Base-by-base conservation (phyloP, 768 basidiomycete species). In the Boletus coccyginus region DNA sequence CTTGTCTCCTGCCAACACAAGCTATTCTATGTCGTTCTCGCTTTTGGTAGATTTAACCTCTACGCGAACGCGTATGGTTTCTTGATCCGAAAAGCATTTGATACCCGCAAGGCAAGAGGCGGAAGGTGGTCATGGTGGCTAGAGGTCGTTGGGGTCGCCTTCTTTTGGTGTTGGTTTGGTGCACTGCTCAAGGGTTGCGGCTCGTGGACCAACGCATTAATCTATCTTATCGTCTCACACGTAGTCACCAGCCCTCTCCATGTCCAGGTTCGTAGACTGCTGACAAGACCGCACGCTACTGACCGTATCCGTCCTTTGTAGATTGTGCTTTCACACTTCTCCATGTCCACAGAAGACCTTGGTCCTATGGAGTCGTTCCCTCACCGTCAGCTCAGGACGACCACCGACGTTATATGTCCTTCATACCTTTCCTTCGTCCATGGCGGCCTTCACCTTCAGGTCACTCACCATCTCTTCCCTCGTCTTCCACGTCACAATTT, bases 261-360 rank as follows among this genome's bases (percentile, higher is more conserved):
- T 67, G 83, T 98, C 33, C 97, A 98, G 84, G 96, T 90, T 64
- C 55, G 78, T 74, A 43, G 51, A 21, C 60, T 32, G 32, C 11
- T 1, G n/a, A 29, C 24, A 16, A 29, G 27, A 21, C 24, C 13
- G 5, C 11, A 50, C 36, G 4, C 24, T 17, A 17, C 50, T 67
- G 41, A 67, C 50, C 36, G 16, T 61, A 32, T 9, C 2, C 36
- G 19, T 42, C 33, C 41, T 44, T 32, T 27, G 17, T 62, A 89
- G 88, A 98, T 99, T 64, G 95, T 98, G 2, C 84, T 98, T 29
- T 99, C 97, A 9, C 97, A 99, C 76, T 99, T 95, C 70, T 88
- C 92, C 47, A 93, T 94, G 78, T 94, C 96, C 13, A 95, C 94
- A 3, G 88, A 78, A 10, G 96, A 98, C 68, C 78, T 98, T 19